A percentile compares a stretch with the other conserved stretches of the same genome.
These are phyloP conservation scores for Ramalina peruviana DNA, from an alignment of 495 filamentous ascomycete genomes.

Conservation along the genomic window DNA sequence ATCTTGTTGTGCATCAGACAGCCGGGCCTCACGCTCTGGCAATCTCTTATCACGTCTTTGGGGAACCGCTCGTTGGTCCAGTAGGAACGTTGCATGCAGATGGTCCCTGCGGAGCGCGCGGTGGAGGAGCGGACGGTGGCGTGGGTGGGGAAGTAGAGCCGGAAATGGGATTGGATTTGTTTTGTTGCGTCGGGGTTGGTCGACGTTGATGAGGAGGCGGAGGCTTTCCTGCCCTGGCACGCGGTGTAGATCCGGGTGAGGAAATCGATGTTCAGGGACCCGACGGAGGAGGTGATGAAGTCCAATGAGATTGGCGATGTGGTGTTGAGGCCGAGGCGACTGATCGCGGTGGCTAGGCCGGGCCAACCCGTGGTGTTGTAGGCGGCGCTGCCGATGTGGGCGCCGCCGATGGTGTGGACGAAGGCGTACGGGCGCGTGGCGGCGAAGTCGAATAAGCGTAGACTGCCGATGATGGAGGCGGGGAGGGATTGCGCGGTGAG, in stretches of 20 bases:
- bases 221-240: conserved; percentile 43
- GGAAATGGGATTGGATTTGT: conserved; percentile 38
- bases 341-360: conserved; percentile 50
- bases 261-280: conserved; percentile 53
- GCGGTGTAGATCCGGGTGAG: conserved; percentile 61
- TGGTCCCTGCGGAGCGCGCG: conserved; percentile 55
- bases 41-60: conserved; percentile 54
- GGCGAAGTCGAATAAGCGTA: conserved; percentile 60
- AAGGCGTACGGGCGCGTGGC: conserved; percentile 57
- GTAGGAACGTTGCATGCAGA: conserved; percentile 59
- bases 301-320: conserved; percentile 40
- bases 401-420: conserved; percentile 61
- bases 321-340: conserved; percentile 37
- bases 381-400: conserved; percentile 30
- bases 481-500: conserved; percentile 51
- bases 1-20: conserved; percentile 87
- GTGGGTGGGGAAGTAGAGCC: conserved; percentile 71
- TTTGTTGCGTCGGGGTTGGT: conserved; percentile 10
- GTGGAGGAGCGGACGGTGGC: conserved; percentile 53
- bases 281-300: conserved; percentile 63
- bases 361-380: conserved; percentile 54
- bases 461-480: conserved; percentile 42
- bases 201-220: neutral
- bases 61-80: conserved; percentile 57
- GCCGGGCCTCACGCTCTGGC: conserved; percentile 46